phyloP scores from a whole-genome alignment of 2,329 filamentous ascomycete genomes.

The Aspergillus sp. region DNA sequence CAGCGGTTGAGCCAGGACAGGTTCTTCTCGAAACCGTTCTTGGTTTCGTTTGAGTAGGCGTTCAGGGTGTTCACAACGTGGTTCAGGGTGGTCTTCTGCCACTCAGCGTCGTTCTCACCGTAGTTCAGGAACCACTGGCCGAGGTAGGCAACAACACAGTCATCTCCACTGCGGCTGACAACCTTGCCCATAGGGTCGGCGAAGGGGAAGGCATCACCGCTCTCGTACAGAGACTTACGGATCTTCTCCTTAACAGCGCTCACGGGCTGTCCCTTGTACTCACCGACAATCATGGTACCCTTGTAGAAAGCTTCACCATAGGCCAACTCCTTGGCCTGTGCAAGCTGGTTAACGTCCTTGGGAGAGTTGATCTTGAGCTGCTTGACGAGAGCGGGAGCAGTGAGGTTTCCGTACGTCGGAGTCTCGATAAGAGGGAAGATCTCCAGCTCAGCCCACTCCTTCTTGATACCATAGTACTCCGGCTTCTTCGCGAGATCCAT shows the following conservation, averaged over 20 bases:
- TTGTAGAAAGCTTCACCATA: slow-evolving; percentile 99
- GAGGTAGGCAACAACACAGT: slow-evolving; percentile 88
- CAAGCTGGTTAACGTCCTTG: slow-evolving; percentile 87
- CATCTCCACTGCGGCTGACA: slow-evolving; percentile 83
- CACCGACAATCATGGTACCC: slow-evolving; percentile 82
- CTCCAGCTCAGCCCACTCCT: slow-evolving; percentile 92
- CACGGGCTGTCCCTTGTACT: slow-evolving; percentile 84
- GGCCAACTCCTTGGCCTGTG: slow-evolving; percentile 90
- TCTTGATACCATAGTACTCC: slow-evolving; percentile 93
- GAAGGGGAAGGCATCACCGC: slow-evolving; percentile 82
- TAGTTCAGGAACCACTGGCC: slow-evolving; percentile 99
- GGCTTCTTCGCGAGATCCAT: slow-evolving; percentile 90
- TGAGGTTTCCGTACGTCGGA: slow-evolving; percentile 80
- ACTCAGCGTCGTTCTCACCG: slow-evolving; percentile 75
- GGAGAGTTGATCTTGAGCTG: slow-evolving; percentile 95
- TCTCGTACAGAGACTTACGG: slow-evolving; percentile 72
- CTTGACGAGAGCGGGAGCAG: slow-evolving; percentile 81
- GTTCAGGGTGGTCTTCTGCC: slow-evolving; percentile 74
- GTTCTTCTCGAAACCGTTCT: slow-evolving; percentile 79
- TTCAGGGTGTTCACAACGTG: slow-evolving; percentile 75
- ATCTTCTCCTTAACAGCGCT: slow-evolving; percentile 86
- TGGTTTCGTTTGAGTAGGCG: slow-evolving; percentile 76
- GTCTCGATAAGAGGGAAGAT: slow-evolving; percentile 89
- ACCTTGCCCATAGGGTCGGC: slow-evolving; percentile 91
- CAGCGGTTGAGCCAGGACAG: slow-evolving; percentile 93